Evolutionary conservation across 2,329 filamentous ascomycete genomes (phyloP), one percentile per base, ranked within the genome.

Genomic region (Onygenales sp.): DNA sequence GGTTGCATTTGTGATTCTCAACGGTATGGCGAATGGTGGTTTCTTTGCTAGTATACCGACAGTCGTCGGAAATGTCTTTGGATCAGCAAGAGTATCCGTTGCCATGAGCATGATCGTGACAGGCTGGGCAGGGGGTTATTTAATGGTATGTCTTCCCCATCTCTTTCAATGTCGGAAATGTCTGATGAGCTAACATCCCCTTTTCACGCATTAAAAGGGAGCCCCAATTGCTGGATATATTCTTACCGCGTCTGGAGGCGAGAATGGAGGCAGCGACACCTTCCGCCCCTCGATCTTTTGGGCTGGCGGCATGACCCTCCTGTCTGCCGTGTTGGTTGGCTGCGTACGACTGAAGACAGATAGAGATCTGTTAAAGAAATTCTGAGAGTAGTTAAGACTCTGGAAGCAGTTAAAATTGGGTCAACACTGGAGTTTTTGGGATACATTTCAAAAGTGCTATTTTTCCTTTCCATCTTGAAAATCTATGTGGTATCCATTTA

Each of bases 41-140:
- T 85, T 85, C 69, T 85, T 85, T 60, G 76, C 78, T 1, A 78
- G 78, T 0, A 82, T 84, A 72, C 82, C 82, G 0, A 84, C 82
- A 0, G 81, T 81, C 2, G 78, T 84, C 0, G 76, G 78, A 0
- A 81, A 76, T 57, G 74, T 81, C 0, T 83, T 83, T 66, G 81
- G 80, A 1, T 78, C 74, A 3, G 74, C 73, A 1, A 70, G 78
- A 3, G 74, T 81, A 39, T 71, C 75, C 3, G 75, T 81, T 17
- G 80, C 78, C 0, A 81, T 85, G 76, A 75, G 79, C 4, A 83
- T 84, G 79, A 74, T 81, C 39, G 75, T 82, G 2, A 82, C 77
- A 0, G 78, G 78, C 1, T 85, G 81, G 81, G 72, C 75, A 2
- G 77, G 75, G 0, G 82, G 82, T 0, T 85, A 85, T 66, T 68